A percentile compares a stretch with the other conserved stretches of the same genome.
These are phyloP conservation scores for Trichoderma lentiforme DNA, from an alignment of 2,329 filamentous ascomycete genomes.

Conservation along the genomic window DNA sequence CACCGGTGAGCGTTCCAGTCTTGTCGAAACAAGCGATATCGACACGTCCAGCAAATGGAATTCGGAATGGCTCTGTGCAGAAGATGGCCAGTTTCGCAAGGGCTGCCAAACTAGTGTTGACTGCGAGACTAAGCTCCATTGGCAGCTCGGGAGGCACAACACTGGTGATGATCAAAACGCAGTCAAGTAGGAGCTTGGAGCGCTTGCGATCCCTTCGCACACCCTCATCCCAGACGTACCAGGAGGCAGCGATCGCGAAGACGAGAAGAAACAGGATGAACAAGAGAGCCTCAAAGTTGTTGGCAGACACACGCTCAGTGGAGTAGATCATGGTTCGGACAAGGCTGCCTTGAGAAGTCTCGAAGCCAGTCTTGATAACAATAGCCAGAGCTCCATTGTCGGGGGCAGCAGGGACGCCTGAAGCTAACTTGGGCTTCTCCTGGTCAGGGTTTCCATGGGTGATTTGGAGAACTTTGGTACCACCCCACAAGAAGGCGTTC, in stretches of 20 bases:
- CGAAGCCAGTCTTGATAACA: constrained; percentile 95
- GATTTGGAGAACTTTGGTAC: constrained; percentile 94
- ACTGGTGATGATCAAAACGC: constrained; percentile 94
- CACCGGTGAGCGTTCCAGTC: constrained; percentile 92
- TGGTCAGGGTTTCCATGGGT: constrained; percentile 81
- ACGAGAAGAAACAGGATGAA: constrained; percentile 96
- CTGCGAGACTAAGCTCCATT: constrained; percentile 95
- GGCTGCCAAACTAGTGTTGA: constrained; percentile 94
- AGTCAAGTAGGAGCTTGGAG: constrained; percentile 95
- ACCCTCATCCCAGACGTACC: constrained; percentile 99
- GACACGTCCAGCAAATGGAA: constrained; percentile 91
- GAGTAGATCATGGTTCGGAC: constrained; percentile 99
- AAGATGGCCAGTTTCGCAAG: constrained; percentile 95
- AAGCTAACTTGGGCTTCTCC: constrained; percentile 66
- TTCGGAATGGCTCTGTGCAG: constrained; percentile 97
- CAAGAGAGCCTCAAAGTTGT: constrained; percentile 91
- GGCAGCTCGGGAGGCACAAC: constrained; percentile 97
- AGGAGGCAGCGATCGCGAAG: constrained; percentile 94
- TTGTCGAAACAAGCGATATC: constrained; percentile 99
- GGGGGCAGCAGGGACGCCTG: constrained; percentile 77
- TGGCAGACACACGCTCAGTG: constrained; percentile 96
- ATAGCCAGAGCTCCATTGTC: constrained; percentile 93
- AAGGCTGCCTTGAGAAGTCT: constrained; percentile 95
- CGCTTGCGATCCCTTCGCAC: constrained; percentile 92
- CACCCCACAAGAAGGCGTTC: constrained; percentile 93